These are phyloP conservation scores for Neopestalotiopsis rosae DNA, from an alignment of 2,329 filamentous ascomycete species.

Conservation along the genomic window DNA sequence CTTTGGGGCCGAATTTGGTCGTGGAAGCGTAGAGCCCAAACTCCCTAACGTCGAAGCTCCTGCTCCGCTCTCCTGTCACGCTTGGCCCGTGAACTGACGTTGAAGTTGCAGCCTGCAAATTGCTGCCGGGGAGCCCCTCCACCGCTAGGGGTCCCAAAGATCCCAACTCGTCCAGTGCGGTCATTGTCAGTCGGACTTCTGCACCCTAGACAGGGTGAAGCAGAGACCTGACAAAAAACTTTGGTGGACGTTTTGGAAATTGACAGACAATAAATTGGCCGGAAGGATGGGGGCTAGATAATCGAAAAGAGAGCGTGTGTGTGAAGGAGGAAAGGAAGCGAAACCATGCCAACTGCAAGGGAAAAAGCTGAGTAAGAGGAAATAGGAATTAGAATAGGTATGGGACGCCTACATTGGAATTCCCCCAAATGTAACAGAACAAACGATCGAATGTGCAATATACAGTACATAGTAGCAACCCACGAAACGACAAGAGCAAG, in stretches of 20 bases:
- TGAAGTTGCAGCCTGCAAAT: conserved; percentile 19
- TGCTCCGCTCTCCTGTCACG: conserved; percentile 34
- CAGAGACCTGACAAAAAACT: background rate
- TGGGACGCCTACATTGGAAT: background rate
- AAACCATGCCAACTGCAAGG: background rate
- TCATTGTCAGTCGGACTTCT: background rate
- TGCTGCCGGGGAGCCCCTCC: conserved; percentile 9
- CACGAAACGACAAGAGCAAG: background rate
- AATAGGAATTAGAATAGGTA: background rate
- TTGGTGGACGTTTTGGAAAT: conserved; percentile 3
- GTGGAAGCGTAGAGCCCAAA: conserved; percentile 28
- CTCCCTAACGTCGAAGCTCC: conserved; percentile 32
- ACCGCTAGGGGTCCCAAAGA: conserved; percentile 6
- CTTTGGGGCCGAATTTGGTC: conserved; percentile 7
- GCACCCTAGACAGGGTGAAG: background rate
- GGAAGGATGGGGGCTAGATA: background rate
- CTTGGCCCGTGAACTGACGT: conserved; percentile 26
- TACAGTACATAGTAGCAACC: background rate
- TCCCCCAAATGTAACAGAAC: background rate
- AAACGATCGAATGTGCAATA: background rate
- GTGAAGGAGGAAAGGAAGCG: background rate
- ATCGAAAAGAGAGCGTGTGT: background rate
- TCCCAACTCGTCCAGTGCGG: conserved; percentile 8
- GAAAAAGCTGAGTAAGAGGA: background rate
- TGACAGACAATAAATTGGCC: background rate